These are phyloP conservation scores for Pseudonitzschia multiseries DNA, from an alignment of 108 stramenopile genomes.

Conservation along the genomic window DNA sequence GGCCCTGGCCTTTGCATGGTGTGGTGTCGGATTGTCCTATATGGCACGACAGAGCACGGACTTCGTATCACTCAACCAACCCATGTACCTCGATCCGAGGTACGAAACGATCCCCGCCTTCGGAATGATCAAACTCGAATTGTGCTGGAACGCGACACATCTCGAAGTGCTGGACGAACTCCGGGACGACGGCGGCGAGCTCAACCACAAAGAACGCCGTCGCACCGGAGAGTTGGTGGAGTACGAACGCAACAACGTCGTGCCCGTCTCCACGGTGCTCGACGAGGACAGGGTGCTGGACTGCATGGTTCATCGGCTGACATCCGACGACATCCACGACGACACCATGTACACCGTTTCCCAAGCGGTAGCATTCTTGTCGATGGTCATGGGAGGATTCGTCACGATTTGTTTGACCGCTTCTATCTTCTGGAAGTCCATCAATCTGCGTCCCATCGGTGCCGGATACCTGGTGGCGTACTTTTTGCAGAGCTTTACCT, in stretches of 20 bases:
- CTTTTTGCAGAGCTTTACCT: conserved; percentile 52
- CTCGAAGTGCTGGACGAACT: not conserved
- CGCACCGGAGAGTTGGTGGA: not conserved
- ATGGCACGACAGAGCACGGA: conserved; percentile 16
- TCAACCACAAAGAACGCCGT: not conserved
- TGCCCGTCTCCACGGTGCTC: not conserved
- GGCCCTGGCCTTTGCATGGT: conserved; percentile 23
- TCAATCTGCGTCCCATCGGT: conserved; percentile 49
- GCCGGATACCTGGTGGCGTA: conserved; percentile 40
- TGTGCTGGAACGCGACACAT: conserved; percentile 42
- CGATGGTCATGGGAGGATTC: conserved; percentile 37
- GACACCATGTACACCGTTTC: conserved; percentile 37
- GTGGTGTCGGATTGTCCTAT: conserved; percentile 19
- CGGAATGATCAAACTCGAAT: conserved; percentile 38
- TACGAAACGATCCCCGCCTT: conserved; percentile 30
- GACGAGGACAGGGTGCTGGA: not conserved
- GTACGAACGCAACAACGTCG: not conserved
- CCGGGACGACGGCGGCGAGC: not conserved
- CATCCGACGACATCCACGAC: conserved; percentile 27
- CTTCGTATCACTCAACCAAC: conserved; percentile 37
- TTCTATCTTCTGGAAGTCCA: conserved; percentile 43
- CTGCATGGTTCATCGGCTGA: conserved; percentile 26
- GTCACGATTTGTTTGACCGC: conserved; percentile 29
- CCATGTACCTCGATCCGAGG: conserved; percentile 35
- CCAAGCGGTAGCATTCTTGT: conserved; percentile 25